Evolutionary conservation across 768 basidiomycete species (phyloP), one percentile per base, ranked within the genome.

Genomic region (Lactifluus echinatus): DNA sequence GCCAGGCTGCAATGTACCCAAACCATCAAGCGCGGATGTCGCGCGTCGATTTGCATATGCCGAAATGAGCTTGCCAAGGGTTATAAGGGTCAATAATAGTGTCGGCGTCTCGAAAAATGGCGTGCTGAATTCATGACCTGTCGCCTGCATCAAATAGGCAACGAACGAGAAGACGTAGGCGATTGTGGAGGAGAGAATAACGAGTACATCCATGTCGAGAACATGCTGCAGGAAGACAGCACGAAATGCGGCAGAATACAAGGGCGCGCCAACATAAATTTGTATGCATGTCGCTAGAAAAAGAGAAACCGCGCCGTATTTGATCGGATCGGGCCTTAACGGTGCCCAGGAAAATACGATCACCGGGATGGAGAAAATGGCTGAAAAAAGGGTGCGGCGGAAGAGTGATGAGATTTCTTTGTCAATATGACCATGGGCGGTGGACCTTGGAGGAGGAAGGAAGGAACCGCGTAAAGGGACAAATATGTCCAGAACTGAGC

Each of bases 71-170:
- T 72, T 71, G 6, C 75, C 75, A 46, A 76, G 60, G 64, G 70
- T 67, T 65, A 76, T 75, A 47, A 76, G 66, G 0, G 73, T 73
- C 57, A 76, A 66, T 29, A 76, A 70, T 24, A 76, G 69, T 2
- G 75, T 66, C 40, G 68, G 71, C 8, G 75, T 76, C 66, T 76
- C 75, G 62, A 76, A 76, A 66, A 75, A 76, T 37, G 68, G 66
- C 0, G 69, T 65, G 8, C 64, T 62, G 7, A 68, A 59, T 46
- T 70, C 67, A 8, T 68, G 68, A n/a, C 64, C 65, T 1, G 69
- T 71, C 8, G 62, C 56, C 50, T 67, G 69, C 53, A 66, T 52
- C 57, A 65, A 72, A 61, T 70, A 76, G 4, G 73, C 68, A 37
- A 74, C 68, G 23, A 74, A 53, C 12, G 75, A 76, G 61, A 73